Conservation (phyloP, 1,284 basidiomycete species). For the Mrakiaceae sp. region DNA sequence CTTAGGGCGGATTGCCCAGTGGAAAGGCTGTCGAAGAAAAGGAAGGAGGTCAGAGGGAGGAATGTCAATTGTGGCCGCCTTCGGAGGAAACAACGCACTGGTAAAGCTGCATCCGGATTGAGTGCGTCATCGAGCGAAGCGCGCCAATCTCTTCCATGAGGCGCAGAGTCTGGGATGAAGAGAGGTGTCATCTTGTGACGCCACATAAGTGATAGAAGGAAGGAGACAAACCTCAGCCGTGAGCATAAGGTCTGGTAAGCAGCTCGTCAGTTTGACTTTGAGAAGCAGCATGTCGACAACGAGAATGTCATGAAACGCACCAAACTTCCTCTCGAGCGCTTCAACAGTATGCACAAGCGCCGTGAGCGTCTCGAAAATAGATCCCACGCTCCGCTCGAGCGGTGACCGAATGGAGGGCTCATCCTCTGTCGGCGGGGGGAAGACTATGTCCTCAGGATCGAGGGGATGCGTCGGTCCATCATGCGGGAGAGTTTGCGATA, state of each 20-base stretch:
- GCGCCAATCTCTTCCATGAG: slow-evolving; percentile 1
- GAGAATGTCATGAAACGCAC: too few species aligned
- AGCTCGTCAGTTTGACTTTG: too few species aligned
- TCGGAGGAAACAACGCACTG: not conserved
- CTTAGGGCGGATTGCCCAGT: not conserved
- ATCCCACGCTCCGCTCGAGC: too few species aligned
- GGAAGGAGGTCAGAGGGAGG: not conserved
- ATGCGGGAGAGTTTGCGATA: too few species aligned
- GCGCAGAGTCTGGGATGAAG: not conserved
- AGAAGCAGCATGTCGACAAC: too few species aligned
- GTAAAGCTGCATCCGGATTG: not conserved
- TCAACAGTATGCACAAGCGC: too few species aligned
- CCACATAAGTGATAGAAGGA: not conserved
- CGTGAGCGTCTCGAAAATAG: too few species aligned
- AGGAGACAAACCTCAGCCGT: not conserved
- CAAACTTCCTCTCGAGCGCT: too few species aligned
- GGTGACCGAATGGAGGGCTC: too few species aligned
- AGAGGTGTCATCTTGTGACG: not conserved
- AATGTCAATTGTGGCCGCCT: not conserved
- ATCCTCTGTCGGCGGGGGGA: too few species aligned
- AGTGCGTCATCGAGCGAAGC: not conserved
- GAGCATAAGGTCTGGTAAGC: not conserved
- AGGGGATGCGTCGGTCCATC: too few species aligned
- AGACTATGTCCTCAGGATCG: too few species aligned
- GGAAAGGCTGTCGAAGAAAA: not conserved